phyloP scores from a whole-genome alignment of 2,329 filamentous ascomycete species.

The Lachnellula cervina region DNA sequence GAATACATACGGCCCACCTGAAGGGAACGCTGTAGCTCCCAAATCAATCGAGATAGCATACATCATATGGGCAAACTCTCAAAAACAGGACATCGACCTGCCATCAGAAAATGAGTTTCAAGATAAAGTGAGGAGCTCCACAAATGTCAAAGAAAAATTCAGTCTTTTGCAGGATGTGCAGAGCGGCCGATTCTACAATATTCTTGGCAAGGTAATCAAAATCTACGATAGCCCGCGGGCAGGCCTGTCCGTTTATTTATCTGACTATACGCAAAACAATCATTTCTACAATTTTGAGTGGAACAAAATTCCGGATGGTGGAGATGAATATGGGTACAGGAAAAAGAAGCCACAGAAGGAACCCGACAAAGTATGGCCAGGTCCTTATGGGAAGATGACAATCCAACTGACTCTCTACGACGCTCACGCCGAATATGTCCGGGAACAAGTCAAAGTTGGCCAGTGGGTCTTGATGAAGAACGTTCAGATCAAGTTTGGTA shows the following conservation, averaged over 20 bases:
- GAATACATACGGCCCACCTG: slow-evolving; percentile 12
- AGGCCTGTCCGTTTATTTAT: slow-evolving; percentile 60
- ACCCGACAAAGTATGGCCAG: slow-evolving; percentile 52
- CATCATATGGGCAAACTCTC: slow-evolving; percentile 45
- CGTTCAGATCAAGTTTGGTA: slow-evolving; percentile 60
- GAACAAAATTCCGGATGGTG: slow-evolving; percentile 29
- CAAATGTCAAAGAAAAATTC: slow-evolving; percentile 52
- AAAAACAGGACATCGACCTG: slow-evolving; percentile 39
- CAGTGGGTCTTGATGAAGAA: slow-evolving; percentile 66
- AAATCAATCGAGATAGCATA: slow-evolving; percentile 32
- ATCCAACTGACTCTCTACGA: slow-evolving; percentile 69
- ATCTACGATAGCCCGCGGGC: slow-evolving; percentile 41
- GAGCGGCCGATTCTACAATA: slow-evolving; percentile 54
- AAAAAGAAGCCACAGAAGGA: slow-evolving; percentile 27
- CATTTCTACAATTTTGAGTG: slow-evolving; percentile 47
- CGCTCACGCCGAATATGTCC: slow-evolving; percentile 58
- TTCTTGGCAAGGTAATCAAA: slow-evolving; percentile 68
- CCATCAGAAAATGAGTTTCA: slow-evolving; percentile 43
- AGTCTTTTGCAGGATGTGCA: slow-evolving; percentile 59
- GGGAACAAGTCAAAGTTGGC: slow-evolving; percentile 49
- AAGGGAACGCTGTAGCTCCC: slow-evolving; percentile 9
- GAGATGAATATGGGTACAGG: slow-evolving; percentile 51
- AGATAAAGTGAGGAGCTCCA: slow-evolving; percentile 34
- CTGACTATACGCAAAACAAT: slow-evolving; percentile 75
- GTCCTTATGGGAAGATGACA: slow-evolving; percentile 68